phyloP scores from a whole-genome alignment of 495 filamentous ascomycete species.

The Barbatosphaeria neglecta region DNA sequence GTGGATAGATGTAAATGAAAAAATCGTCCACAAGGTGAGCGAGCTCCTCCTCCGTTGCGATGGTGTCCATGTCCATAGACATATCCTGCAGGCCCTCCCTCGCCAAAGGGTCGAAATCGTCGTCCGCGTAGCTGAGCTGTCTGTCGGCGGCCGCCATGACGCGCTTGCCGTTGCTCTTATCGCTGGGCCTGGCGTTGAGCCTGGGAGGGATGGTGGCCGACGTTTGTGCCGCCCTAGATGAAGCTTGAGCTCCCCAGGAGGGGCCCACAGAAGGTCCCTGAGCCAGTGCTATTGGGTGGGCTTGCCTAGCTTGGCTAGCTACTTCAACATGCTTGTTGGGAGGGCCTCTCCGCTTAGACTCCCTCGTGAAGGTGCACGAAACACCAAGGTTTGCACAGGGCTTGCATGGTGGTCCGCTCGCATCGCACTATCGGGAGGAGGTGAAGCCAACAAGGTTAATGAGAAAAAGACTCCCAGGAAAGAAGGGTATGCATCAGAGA shows the following conservation, averaged over 20 bases:
- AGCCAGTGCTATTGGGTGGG: too few relatives aligned
- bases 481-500: constrained; percentile 13
- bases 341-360: constrained; percentile 69
- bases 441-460: too few relatives aligned
- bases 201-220: too few relatives aligned
- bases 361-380: constrained; percentile 71
- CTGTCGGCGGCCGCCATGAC: too few relatives aligned
- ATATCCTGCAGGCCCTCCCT: constrained; percentile 12
- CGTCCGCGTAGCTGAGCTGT: too few relatives aligned
- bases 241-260: too few relatives aligned
- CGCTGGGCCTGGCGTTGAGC: too few relatives aligned
- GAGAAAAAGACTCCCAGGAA: too few relatives aligned
- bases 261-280: too few relatives aligned
- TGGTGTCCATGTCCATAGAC: constrained; percentile 56
- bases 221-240: constrained; percentile 44
- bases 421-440: constrained; percentile 76
- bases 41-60: constrained; percentile 57
- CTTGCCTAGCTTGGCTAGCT: constrained; percentile 49
- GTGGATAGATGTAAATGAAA: constrained; percentile 79
- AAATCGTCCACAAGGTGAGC: constrained; percentile 70
- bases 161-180: too few relatives aligned
- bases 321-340: constrained; percentile 79
- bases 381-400: constrained; percentile 70
- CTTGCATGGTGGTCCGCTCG: constrained; percentile 64
- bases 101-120: too few relatives aligned